Percentiles rank a stretch among this genome's conserved stretches.
Evolutionary conservation across 2,329 filamentous ascomycete genomes (phyloP).

Genomic region (Sporothrix phasma): DNA sequence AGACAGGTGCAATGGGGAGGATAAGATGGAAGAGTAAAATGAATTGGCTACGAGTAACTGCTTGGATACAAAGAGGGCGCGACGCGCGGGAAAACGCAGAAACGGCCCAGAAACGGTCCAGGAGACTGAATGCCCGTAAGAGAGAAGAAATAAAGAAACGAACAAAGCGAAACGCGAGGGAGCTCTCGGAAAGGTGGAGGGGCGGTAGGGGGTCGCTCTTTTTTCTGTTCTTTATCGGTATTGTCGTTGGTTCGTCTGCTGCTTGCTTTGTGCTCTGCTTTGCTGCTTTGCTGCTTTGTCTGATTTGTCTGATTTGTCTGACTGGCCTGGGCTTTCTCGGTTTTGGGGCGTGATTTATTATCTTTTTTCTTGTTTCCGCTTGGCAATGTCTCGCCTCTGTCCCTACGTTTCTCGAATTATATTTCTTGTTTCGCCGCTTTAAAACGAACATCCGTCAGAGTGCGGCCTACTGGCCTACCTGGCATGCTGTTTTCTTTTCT

Average conservation of each 20-base stretch:
- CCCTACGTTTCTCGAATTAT: not conserved
- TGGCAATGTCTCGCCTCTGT: not conserved
- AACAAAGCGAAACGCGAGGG: not conserved
- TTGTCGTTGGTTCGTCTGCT: not conserved
- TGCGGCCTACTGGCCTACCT: not conserved
- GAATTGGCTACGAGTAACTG: too few relatives aligned
- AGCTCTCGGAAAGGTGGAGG: not conserved
- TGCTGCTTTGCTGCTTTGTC: too few relatives aligned
- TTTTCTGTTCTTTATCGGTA: slow-evolving; percentile 6
- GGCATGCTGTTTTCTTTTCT: too few relatives aligned
- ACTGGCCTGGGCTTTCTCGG: too few relatives aligned
- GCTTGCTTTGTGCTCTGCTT: too few relatives aligned
- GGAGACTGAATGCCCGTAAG: not conserved
- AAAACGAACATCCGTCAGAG: not conserved
- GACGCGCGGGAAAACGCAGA: not conserved
- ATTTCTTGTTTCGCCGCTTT: not conserved
- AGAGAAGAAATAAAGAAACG: not conserved
- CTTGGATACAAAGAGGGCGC: not conserved
- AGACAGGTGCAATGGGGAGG: not conserved
- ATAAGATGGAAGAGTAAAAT: not conserved
- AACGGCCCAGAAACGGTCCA: not conserved
- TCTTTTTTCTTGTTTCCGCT: not conserved
- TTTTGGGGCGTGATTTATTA: not conserved
- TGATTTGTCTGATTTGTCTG: too few relatives aligned
- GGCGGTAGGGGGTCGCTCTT: not conserved